Evolutionary conservation across 805 yeast genomes (phyloP).

Genomic region (Zygotorulaspora sp.): DNA sequence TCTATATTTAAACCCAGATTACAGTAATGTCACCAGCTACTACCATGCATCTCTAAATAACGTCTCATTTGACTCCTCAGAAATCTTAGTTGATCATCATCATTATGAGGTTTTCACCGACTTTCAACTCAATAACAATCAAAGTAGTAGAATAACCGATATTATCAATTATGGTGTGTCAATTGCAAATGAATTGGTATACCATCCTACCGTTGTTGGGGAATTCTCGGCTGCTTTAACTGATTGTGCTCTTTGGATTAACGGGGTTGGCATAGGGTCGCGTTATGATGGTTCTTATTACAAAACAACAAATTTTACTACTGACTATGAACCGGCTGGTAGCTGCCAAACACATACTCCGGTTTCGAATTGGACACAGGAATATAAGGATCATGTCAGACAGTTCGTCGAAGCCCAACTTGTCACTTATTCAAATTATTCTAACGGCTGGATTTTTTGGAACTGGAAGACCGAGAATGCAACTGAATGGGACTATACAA

Average conservation of each 20-base stretch:
- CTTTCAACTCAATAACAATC: conserved; percentile 49
- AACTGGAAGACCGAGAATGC: conserved; percentile 63
- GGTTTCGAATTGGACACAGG: conserved; percentile 39
- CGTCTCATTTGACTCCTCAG: conserved; percentile 43
- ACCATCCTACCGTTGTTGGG: conserved; percentile 54
- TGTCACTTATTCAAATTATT: conserved; percentile 44
- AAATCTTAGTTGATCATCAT: conserved; percentile 80
- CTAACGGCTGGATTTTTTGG: conserved; percentile 68
- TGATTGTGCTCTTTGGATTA: conserved; percentile 66
- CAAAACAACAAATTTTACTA: conserved; percentile 18
- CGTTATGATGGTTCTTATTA: conserved; percentile 51
- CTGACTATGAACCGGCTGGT: conserved; percentile 32
- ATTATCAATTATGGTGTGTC: conserved; percentile 34
- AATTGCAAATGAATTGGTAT: conserved; percentile 32
- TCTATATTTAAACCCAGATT: conserved; percentile 36
- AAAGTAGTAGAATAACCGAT: conserved; percentile 31
- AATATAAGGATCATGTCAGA: conserved; percentile 44
- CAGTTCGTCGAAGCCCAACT: conserved; percentile 58
- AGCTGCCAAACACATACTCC: conserved; percentile 41
- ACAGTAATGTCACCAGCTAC: conserved; percentile 27
- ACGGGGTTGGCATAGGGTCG: conserved; percentile 65
- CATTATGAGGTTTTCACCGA: conserved; percentile 81
- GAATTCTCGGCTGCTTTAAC: conserved; percentile 72
- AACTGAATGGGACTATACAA: conserved; percentile 61
- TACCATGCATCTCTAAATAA: conserved; percentile 39